These are phyloP conservation scores for Metschnikowia drakensbergensis DNA, from an alignment of 805 yeast genomes.

Conservation along the genomic window DNA sequence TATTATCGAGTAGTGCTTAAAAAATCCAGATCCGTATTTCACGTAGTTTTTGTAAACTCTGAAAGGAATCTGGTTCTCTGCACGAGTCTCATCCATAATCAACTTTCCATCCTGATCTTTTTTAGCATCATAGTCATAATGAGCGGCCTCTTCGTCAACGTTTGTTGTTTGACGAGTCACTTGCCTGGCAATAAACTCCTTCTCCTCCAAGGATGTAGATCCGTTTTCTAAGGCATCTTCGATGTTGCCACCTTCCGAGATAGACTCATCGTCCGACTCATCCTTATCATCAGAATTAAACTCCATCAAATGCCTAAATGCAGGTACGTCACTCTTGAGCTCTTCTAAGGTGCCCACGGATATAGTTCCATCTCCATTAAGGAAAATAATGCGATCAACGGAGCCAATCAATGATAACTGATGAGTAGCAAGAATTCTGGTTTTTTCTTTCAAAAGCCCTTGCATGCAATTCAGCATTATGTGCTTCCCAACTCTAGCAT, in stretches of 20 bases:
- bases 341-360: conserved; percentile 60
- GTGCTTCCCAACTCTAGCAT: conserved; percentile 80
- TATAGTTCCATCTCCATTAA: conserved; percentile 61
- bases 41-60: conserved; percentile 33
- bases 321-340: conserved; percentile 37
- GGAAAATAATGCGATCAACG: conserved; percentile 67
- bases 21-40: conserved; percentile 26
- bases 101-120: conserved; percentile 16
- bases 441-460: conserved; percentile 53
- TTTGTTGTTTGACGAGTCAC: conserved; percentile 19
- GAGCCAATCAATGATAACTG: conserved; percentile 66
- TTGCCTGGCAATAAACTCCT: conserved; percentile 12
- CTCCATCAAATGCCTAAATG: conserved; percentile 38
- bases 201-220: conserved; percentile 5
- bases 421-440: conserved; percentile 80
- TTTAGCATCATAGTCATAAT: conserved; percentile 28
- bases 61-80: conserved; percentile 25
- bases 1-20: conserved; percentile 21
- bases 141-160: conserved; percentile 31
- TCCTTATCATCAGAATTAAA: conserved; percentile 26
- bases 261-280: conserved; percentile 19
- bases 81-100: conserved; percentile 13
- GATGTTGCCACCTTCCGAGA: conserved; percentile 13
- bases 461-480: conserved; percentile 66
- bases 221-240: conserved; percentile 18